Evolutionary conservation across 164 flowering plant genomes (phyloP).

Genomic region (Taxillus chinensis): DNA sequence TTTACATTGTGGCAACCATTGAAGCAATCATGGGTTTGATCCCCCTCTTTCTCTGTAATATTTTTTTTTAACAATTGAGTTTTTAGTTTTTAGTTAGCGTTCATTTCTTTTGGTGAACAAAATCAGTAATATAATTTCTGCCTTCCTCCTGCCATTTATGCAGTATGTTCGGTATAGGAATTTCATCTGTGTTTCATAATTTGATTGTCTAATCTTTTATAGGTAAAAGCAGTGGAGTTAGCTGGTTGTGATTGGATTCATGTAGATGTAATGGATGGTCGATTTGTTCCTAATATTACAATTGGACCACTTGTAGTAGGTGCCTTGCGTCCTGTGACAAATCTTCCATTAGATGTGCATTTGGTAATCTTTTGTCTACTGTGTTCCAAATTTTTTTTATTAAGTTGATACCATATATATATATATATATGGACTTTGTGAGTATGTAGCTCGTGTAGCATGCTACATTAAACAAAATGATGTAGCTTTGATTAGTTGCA

Average conservation of each 20-base stretch:
- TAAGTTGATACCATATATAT: background rate
- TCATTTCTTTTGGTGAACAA: too few relatives aligned
- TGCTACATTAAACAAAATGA: too few relatives aligned
- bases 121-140: too few relatives aligned
- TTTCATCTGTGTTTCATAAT: slow-evolving; percentile 1
- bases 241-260: slow-evolving; percentile 99
- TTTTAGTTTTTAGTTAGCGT: too few relatives aligned
- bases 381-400: too few relatives aligned
- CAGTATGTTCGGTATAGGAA: background rate
- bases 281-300: slow-evolving; percentile 96
- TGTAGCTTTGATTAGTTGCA: too few relatives aligned
- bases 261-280: slow-evolving; percentile 99
- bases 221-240: slow-evolving; percentile 98
- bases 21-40: too few relatives aligned
- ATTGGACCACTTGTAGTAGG: slow-evolving; percentile 96
- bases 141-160: too few relatives aligned
- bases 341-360: slow-evolving; percentile 96
- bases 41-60: too few relatives aligned
- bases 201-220: background rate
- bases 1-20: too few relatives aligned
- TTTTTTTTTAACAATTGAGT: too few relatives aligned
- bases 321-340: slow-evolving; percentile 96
- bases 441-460: too few relatives aligned
- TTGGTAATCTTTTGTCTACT: slow-evolving; percentile 39
- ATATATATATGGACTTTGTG: background rate